These are phyloP conservation scores for Leccinum pallidistipes DNA, from an alignment of 1,284 basidiomycete genomes.

Conservation along the genomic window DNA sequence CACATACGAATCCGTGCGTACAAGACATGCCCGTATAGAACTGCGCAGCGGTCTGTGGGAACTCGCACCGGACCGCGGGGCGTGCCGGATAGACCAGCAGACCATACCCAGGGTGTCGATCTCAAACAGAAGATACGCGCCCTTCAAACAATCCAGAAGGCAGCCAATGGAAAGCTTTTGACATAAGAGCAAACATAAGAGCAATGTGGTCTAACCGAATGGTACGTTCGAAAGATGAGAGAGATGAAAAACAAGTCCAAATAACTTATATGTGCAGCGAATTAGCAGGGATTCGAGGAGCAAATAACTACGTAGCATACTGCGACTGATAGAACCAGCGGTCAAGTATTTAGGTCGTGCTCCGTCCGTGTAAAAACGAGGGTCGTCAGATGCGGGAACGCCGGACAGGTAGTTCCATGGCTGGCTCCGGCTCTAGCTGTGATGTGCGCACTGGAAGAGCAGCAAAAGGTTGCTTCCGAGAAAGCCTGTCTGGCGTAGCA, in stretches of 20 bases:
- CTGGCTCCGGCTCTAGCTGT: slow-evolving; percentile 35
- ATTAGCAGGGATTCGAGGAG: neutral
- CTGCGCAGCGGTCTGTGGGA: neutral
- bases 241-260: neutral
- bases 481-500: neutral
- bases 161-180: neutral
- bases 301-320: neutral
- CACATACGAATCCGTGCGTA: neutral
- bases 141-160: neutral
- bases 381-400: neutral
- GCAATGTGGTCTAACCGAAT: neutral
- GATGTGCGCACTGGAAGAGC: slow-evolving; percentile 32
- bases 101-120: neutral
- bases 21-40: neutral
- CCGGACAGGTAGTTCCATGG: slow-evolving; percentile 32
- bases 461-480: slow-evolving; percentile 21
- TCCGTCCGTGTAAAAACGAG: neutral
- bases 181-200: neutral
- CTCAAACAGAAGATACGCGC: no score
- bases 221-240: neutral
- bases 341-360: neutral
- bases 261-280: neutral
- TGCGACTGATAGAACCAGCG: neutral
- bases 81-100: neutral
- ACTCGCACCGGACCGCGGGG: neutral